These are phyloP conservation scores for Penicillium sp. DNA, from an alignment of 2,329 filamentous ascomycete genomes.

Conservation along the genomic window DNA sequence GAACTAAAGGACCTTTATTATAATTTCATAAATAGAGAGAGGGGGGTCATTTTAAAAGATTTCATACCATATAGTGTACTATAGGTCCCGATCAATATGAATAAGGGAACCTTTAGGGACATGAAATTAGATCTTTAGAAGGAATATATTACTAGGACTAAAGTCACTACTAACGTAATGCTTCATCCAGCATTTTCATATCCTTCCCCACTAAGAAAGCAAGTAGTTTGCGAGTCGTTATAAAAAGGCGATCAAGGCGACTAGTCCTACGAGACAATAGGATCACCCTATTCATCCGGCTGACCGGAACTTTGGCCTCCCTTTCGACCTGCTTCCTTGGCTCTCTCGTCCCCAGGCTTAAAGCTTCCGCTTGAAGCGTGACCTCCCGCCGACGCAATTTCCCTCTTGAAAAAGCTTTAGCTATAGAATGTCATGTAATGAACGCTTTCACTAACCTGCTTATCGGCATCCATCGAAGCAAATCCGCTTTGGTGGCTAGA, in stretches of 20 bases:
- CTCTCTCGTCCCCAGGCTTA: constrained; percentile 53
- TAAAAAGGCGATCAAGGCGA: too few relatives aligned
- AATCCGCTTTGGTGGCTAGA: constrained; percentile 33
- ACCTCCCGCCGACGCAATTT: constrained; percentile 58
- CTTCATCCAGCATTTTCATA: neutral
- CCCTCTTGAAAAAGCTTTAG: constrained; percentile 37
- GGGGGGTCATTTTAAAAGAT: too few relatives aligned
- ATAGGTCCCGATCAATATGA: too few relatives aligned
- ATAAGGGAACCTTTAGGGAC: neutral
- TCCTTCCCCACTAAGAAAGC: neutral
- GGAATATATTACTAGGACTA: neutral
- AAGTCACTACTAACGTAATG: neutral
- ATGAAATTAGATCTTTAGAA: neutral
- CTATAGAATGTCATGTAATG: neutral
- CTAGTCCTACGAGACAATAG: neutral
- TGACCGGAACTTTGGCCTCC: constrained; percentile 30
- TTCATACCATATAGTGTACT: too few relatives aligned
- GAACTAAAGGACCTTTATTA: too few relatives aligned
- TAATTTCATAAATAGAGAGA: too few relatives aligned
- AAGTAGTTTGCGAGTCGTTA: neutral
- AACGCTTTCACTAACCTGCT: constrained; percentile 25
- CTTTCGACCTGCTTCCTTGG: constrained; percentile 56
- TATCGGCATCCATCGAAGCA: constrained; percentile 29
- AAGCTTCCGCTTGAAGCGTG: constrained; percentile 56
- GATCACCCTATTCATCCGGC: neutral